Conservation (phyloP, 345 rosid genomes). For the Eucalyptus rudis region DNA sequence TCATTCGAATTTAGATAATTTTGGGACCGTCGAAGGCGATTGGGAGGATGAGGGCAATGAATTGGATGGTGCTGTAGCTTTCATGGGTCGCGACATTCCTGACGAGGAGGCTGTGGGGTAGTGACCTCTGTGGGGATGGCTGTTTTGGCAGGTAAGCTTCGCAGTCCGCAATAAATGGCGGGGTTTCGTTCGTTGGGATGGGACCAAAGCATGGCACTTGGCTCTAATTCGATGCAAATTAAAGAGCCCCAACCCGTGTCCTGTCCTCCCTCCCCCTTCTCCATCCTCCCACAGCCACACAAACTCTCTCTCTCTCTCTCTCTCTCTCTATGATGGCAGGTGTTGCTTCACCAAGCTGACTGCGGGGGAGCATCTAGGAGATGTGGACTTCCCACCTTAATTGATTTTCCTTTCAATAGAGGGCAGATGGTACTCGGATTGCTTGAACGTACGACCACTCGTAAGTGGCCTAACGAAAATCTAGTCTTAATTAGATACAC, state of each 20-base stretch:
- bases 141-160: background rate
- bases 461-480: background rate
- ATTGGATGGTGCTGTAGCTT: background rate
- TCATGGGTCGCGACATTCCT: background rate
- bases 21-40: background rate
- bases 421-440: background rate
- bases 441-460: background rate
- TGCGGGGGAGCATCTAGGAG: background rate
- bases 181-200: background rate
- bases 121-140: background rate
- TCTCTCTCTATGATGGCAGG: background rate
- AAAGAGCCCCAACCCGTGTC: background rate
- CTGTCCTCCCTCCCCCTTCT: background rate
- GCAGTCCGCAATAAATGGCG: background rate
- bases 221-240: background rate
- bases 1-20: background rate
- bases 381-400: background rate
- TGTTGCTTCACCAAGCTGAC: background rate
- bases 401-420: background rate
- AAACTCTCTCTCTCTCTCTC: background rate
- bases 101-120: background rate
- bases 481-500: background rate
- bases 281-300: background rate
- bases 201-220: background rate
- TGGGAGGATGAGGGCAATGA: background rate